phyloP scores from a whole-genome alignment of 2,329 filamentous ascomycete species.

The Trichoderma arundinaceum region DNA sequence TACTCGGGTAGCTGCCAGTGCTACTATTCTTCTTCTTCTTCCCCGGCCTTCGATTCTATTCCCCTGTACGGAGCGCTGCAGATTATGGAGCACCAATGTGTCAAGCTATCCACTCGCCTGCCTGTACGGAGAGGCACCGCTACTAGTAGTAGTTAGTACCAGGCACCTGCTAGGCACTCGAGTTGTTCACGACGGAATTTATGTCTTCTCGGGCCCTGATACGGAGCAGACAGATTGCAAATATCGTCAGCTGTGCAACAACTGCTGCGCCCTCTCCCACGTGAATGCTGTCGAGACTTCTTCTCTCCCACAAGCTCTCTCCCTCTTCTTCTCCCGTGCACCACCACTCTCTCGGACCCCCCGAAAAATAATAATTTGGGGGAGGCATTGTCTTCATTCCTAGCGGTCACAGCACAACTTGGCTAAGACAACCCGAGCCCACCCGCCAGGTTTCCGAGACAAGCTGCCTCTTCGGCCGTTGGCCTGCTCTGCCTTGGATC shows the following conservation, averaged over 20 bases:
- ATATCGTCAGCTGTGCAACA: constrained; percentile 10
- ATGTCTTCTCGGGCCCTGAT: background rate
- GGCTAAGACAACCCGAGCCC: constrained; percentile 18
- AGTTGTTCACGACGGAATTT: too few relatives aligned
- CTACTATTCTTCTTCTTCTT: constrained; percentile 1
- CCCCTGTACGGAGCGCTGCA: constrained; percentile 22
- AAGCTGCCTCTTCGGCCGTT: background rate
- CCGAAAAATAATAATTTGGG: constrained; percentile 14
- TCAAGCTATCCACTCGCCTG: background rate
- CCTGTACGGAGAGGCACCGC: background rate
- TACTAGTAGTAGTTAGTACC: too few relatives aligned
- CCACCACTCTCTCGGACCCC: constrained; percentile 7
- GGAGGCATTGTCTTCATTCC: constrained; percentile 27
- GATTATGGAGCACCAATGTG: background rate
- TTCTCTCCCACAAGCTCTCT: background rate
- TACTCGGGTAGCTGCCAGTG: background rate
- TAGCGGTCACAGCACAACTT: constrained; percentile 15
- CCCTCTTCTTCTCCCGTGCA: constrained; percentile 1
- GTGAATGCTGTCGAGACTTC: background rate
- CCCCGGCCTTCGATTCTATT: constrained; percentile 22
- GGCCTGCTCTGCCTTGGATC: background rate
- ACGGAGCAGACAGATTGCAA: background rate
- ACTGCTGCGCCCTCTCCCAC: constrained; percentile 8
- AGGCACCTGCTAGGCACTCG: too few relatives aligned
- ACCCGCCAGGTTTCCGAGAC: constrained; percentile 13